Conservation (phyloP, 441 rosid species). For the Syzygium syzygioides region DNA sequence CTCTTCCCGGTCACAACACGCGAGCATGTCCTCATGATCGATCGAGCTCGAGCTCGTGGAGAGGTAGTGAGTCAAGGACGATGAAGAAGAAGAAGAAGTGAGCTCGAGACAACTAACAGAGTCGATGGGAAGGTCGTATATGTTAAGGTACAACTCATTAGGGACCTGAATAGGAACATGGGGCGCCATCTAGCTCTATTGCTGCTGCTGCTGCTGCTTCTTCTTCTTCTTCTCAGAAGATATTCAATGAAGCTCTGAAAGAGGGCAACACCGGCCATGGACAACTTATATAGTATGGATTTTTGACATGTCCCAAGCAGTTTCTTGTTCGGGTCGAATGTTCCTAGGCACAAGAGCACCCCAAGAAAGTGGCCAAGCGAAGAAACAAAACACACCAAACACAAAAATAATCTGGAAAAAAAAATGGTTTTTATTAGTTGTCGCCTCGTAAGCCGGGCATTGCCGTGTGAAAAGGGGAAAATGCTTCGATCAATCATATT, state of each 20-base stretch:
- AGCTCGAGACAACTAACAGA: slow-evolving; percentile 19
- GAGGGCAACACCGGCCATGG: slow-evolving; percentile 10
- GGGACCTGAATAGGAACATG: not conserved
- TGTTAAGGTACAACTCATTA: slow-evolving; percentile 8
- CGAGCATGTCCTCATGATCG: not conserved
- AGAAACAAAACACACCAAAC: not conserved
- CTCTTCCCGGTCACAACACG: not conserved
- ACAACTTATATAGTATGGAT: not conserved
- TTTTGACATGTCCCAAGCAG: rapidly evolving
- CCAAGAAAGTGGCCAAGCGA: not conserved
- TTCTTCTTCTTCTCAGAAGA: not conserved
- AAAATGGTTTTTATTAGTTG: not conserved
- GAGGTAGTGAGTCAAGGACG: slow-evolving; percentile 20
- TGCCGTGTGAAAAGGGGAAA: not conserved
- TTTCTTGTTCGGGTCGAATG: not conserved
- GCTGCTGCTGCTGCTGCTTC: not conserved
- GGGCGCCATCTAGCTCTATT: slow-evolving; percentile 16
- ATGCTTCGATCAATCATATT: slow-evolving; percentile 12
- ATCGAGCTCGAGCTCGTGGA: slow-evolving; percentile 19
- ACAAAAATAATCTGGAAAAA: not conserved
- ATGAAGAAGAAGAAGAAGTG: slow-evolving; percentile 17
- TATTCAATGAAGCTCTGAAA: slow-evolving; percentile 30
- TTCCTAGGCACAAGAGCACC: not conserved
- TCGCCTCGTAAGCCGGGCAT: not conserved
- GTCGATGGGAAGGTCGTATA: not conserved